phyloP scores from a whole-genome alignment of 169 alveolate genomes.

The Eimeria brunetti region DNA sequence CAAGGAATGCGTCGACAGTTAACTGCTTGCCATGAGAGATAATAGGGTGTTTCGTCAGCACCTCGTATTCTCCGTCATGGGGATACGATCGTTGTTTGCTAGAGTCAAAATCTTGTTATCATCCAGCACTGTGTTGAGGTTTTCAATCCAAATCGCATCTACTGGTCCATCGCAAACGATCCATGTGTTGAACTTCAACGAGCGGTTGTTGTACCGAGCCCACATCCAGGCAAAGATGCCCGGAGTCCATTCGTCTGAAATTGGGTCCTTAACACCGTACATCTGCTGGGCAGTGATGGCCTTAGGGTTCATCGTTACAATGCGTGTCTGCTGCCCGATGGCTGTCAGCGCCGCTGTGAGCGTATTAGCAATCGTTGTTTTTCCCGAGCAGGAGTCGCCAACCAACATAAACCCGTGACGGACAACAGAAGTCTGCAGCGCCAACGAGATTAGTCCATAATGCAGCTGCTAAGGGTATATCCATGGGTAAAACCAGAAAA shows the following conservation, averaged over 20 bases:
- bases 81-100: conserved; percentile 96
- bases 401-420: conserved; percentile 99
- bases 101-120: conserved; percentile 96
- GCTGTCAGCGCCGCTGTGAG: conserved; percentile 94
- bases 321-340: conserved; percentile 89
- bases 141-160: conserved; percentile 98
- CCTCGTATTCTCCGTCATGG: conserved; percentile 95
- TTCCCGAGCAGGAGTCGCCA: conserved; percentile 98
- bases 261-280: conserved; percentile 93
- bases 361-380: conserved; percentile 95
- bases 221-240: conserved; percentile 97
- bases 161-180: conserved; percentile 98
- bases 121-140: conserved; percentile 97
- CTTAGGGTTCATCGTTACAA: conserved; percentile 97
- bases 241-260: conserved; percentile 98
- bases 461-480: not conserved
- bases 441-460: not conserved
- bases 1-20: not conserved
- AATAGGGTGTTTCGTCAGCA: not conserved
- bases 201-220: conserved; percentile 95
- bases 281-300: conserved; percentile 96
- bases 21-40: not conserved
- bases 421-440: conserved; percentile 95
- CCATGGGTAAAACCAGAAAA: not conserved
- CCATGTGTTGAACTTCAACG: conserved; percentile 95